These are phyloP conservation scores for Stenogyne calaminthoides DNA, from an alignment of 305 asterid genomes.

Conservation along the genomic window DNA sequence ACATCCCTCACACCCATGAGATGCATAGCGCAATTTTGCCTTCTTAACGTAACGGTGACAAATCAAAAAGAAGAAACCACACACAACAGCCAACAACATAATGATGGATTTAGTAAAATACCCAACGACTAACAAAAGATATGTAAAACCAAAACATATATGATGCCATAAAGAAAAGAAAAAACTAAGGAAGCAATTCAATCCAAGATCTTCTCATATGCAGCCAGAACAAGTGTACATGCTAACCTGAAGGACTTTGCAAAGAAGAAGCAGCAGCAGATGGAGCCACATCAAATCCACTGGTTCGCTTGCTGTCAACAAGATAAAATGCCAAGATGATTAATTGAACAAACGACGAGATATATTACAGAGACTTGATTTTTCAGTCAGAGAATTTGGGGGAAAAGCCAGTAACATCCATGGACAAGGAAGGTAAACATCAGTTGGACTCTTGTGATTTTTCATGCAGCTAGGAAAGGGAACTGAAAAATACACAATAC, in stretches of 20 bases:
- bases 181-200: slow-evolving; percentile 20
- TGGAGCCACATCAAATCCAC: slow-evolving; percentile 75
- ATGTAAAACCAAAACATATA: slow-evolving; percentile 34
- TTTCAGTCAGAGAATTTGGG: slow-evolving; percentile 7
- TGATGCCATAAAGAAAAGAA: slow-evolving; percentile 29
- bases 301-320: slow-evolving; percentile 52
- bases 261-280: slow-evolving; percentile 43
- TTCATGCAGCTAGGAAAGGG: background rate
- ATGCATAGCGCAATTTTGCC: slow-evolving; percentile 56
- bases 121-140: slow-evolving; percentile 36
- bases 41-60: slow-evolving; percentile 56
- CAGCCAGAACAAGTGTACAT: slow-evolving; percentile 20
- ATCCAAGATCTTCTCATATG: slow-evolving; percentile 11
- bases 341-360: slow-evolving; percentile 10
- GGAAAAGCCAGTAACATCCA: slow-evolving; percentile 2
- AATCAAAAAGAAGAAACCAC: slow-evolving; percentile 58
- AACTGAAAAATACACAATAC: background rate
- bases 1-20: slow-evolving; percentile 58
- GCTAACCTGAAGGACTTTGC: slow-evolving; percentile 51
- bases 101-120: slow-evolving; percentile 55
- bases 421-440: background rate
- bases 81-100: slow-evolving; percentile 72
- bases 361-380: slow-evolving; percentile 6
- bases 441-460: background rate
- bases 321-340: slow-evolving; percentile 14